These are phyloP conservation scores for Cyberlindnera americana DNA, from an alignment of 805 yeast species.

Conservation along the genomic window DNA sequence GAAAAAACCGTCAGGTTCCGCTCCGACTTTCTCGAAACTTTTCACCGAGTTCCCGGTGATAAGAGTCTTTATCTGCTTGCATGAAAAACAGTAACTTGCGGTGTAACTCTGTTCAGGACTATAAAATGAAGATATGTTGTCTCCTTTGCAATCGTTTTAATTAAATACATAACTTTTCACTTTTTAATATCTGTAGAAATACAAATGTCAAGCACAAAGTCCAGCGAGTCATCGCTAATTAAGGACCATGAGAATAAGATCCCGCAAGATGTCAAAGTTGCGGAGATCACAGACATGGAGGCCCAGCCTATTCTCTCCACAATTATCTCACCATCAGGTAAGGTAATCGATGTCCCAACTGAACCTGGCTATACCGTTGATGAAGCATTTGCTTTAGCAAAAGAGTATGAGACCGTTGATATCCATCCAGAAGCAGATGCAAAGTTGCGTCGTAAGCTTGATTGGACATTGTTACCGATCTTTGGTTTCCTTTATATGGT, in stretches of 20 bases:
- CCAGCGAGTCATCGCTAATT: background rate
- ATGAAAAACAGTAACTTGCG: too few species aligned
- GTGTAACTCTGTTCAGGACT: too few species aligned
- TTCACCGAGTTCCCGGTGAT: too few species aligned
- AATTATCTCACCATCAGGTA: slow-evolving; percentile 13
- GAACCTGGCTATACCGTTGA: slow-evolving; percentile 22
- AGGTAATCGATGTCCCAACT: slow-evolving; percentile 7
- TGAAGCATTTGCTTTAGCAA: slow-evolving; percentile 12
- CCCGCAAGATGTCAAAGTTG: slow-evolving; percentile 7
- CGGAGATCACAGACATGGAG: slow-evolving; percentile 8
- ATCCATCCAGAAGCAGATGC: slow-evolving; percentile 30
- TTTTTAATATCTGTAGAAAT: too few species aligned
- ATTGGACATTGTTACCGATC: slow-evolving; percentile 34
- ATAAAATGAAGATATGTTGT: too few species aligned
- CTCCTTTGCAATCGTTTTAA: too few species aligned
- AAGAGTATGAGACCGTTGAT: slow-evolving; percentile 13
- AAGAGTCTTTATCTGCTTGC: too few species aligned
- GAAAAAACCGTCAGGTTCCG: too few species aligned
- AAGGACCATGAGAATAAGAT: slow-evolving; percentile 7
- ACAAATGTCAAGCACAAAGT: background rate
- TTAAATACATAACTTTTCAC: too few species aligned
- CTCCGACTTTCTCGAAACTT: too few species aligned
- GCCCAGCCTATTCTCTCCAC: slow-evolving; percentile 14
- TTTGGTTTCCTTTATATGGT: slow-evolving; percentile 29
- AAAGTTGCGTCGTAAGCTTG: slow-evolving; percentile 37